Base-by-base conservation (phyloP, 108 stramenopile genomes). In the Fistulifera pelliculosa region DNA sequence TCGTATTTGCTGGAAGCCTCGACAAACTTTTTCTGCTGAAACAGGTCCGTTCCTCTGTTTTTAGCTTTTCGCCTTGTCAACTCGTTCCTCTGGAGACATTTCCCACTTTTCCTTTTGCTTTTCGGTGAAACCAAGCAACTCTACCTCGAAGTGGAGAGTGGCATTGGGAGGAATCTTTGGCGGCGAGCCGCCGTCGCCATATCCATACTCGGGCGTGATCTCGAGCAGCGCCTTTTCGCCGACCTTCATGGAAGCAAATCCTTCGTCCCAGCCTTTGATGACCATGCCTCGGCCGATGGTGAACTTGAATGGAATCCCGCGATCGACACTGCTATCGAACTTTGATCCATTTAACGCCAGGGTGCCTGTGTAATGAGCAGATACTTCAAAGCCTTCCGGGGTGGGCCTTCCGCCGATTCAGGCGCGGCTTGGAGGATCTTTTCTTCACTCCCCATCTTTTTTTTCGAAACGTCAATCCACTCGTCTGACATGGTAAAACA, bases 191-290 rank as follows among this genome's bases (percentile, higher is more conserved):
- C 44, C 18, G 7, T 71, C 71, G 0, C 98, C 98, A 57, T 99
- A 99, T 10, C 79, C 98, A 54, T 95, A 98, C 52, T 97, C 95
- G 27, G 81, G 66, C 44, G 70, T 67, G 23, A 81, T 73, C 31
- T 63, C 60, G 8, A 94, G 67, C 15, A 74, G 79, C 12, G 89
- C 93, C 60, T 87, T 84, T 68, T 94, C 89, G 19, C 93, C 93
- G 1, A 86, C 70, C 43, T 81, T 84, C 93, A 94, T 91, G 58
- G 80, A 74, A 11, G 80, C 80, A 52, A 94, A 87, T 40, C 86
- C 91, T 62, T 87, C 79, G 62, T 98, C 97, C 96, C 96, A 98
- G 23, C 84, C 97, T 50, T 81, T 85, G 60, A 98, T 98, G n/a
- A 98, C 97, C 56, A 76, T 73, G 12, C 95, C 94, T 17, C 75